Evolutionary conservation across 331 rosid genomes (phyloP), one percentile per base, ranked within the genome.

Genomic region (Prunus yedoensis): DNA sequence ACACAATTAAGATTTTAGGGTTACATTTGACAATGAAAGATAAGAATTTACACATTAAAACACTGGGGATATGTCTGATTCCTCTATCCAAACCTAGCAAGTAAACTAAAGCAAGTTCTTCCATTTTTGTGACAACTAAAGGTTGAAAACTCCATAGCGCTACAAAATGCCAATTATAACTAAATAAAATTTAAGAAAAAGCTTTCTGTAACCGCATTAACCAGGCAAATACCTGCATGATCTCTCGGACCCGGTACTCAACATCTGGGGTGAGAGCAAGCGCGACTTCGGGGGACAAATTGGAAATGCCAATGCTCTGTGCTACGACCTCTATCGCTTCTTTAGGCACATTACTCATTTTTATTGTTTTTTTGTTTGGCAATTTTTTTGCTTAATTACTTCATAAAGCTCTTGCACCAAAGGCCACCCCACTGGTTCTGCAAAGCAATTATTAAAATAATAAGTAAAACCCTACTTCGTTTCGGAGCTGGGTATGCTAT

Each of bases 321-420:
- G 98, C 97, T 66, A 94, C 82, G 14, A 94, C 91, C 84, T 94
- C 98, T 70, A 91, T 90, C 20, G 98, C 83, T 80, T 94, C 98
- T 80, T 90, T 94, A n/a, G 92, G 89, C 46, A 94, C 89, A 64
- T 56, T 9, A 74, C 96, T 94, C 94, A 89, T 94, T 61, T 73
- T 66, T 77, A 83, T 85, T 35, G 53, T 68, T 74, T 38, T 9
- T 9, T 41, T 12, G 18, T 50, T 46, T 7, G 35, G 32, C 32
- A 5, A 50, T 47, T 21, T 41, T 57, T 62, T 16, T 30, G 35
- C 66, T 59, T 17, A 68, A 45, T 27, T 49, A 64, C 62, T 50
- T 59, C 70, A 32, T 11, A 60, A 70, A 70, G 61, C 63, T 17
- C 54, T 56, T 43, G 23, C 50, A 41, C 53, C 77, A 73, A 43